These are phyloP conservation scores for Pulveroboletus sp. DNA, from an alignment of 768 basidiomycete genomes.

Conservation along the genomic window DNA sequence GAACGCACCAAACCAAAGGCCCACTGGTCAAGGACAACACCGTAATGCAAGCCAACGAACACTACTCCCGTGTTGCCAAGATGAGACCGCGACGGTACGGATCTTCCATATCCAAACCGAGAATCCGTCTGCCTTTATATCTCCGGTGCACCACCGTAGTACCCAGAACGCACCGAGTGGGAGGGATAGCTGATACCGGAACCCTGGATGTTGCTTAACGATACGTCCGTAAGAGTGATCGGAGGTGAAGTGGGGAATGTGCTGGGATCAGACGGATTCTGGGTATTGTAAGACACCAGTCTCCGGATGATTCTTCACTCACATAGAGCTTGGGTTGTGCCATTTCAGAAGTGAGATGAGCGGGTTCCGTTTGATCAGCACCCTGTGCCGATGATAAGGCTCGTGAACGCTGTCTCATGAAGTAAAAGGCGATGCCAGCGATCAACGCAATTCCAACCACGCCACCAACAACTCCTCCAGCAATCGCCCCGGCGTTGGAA, in stretches of 20 bases:
- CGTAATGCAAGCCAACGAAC: background rate
- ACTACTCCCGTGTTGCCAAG: background rate
- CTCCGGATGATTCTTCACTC: conserved; percentile 2
- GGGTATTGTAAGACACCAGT: conserved; percentile 2
- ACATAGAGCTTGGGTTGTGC: conserved; percentile 29
- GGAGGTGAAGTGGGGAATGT: conserved; percentile 32
- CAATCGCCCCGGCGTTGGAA: conserved; percentile 50
- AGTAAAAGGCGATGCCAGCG: conserved; percentile 39
- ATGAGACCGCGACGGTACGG: background rate
- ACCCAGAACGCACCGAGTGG: conserved; percentile 6
- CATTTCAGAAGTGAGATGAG: conserved; percentile 16
- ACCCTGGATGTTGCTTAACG: conserved; percentile 5
- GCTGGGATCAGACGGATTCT: conserved; percentile 36
- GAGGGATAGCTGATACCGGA: conserved; percentile 11
- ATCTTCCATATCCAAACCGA: background rate
- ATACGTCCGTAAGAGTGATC: conserved; percentile 6
- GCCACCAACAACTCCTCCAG: conserved; percentile 64
- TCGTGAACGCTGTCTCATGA: conserved; percentile 25
- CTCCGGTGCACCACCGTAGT: conserved; percentile 27
- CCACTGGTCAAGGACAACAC: no score
- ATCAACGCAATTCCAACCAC: conserved; percentile 46
- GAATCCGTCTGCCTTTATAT: conserved; percentile 5
- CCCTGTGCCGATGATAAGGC: conserved; percentile 16
- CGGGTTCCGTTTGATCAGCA: conserved; percentile 6
- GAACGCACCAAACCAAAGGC: background rate